phyloP scores from a whole-genome alignment of 768 basidiomycete genomes.

The Termitomyces sp. region DNA sequence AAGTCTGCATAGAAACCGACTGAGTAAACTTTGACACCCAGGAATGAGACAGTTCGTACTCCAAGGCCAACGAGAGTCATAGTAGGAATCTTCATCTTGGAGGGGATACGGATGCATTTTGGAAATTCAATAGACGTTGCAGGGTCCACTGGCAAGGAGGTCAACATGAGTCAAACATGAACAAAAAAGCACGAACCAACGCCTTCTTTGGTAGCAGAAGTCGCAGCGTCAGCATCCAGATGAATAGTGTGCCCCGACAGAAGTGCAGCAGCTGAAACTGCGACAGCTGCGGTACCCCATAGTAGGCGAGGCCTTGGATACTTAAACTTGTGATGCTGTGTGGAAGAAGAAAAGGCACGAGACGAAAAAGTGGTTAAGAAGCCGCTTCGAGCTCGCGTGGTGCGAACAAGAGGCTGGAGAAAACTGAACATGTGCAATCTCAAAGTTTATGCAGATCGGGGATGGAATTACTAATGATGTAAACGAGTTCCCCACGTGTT shows the following conservation, averaged over 20 bases:
- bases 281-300: conserved; percentile 12
- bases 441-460: background rate
- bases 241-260: conserved; percentile 6
- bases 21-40: conserved; percentile 84
- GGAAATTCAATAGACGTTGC: conserved; percentile 75
- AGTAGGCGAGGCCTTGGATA: background rate
- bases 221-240: conserved; percentile 7
- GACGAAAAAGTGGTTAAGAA: conserved; percentile 5
- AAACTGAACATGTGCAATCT: conserved; percentile 6
- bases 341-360: conserved; percentile 2
- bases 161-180: background rate
- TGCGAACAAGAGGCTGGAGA: conserved; percentile 10
- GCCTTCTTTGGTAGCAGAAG: background rate
- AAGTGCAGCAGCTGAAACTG: conserved; percentile 3
- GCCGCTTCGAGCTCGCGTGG: conserved; percentile 1
- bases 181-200: conserved; percentile 5
- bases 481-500: conserved; percentile 2
- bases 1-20: conserved; percentile 89
- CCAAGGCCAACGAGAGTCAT: conserved; percentile 79
- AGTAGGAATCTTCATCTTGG: conserved; percentile 53
- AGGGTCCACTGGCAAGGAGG: conserved; percentile 50
- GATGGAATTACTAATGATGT: background rate
- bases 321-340: background rate
- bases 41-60: conserved; percentile 84
- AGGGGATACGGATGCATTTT: conserved; percentile 53